Evolutionary conservation across 2,329 filamentous ascomycete genomes (phyloP).

Genomic region (Calonectria pseudoturangicola): DNA sequence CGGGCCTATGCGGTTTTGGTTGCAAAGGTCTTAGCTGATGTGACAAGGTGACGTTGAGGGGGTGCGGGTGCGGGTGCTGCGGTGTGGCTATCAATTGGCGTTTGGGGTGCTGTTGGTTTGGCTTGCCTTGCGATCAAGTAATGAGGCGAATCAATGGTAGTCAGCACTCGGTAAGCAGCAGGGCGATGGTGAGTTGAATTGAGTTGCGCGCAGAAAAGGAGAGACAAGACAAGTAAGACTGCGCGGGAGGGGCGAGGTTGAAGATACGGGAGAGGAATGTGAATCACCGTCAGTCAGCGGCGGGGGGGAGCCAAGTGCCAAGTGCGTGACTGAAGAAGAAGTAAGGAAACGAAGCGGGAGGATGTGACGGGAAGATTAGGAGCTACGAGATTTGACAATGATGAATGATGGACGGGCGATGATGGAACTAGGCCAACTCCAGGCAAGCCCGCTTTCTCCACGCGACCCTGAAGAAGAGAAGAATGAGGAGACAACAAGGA

Average conservation of each 20-base stretch:
- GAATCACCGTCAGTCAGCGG: constrained; percentile 18
- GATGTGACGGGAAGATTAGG: constrained; percentile 35
- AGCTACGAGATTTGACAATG: constrained; percentile 34
- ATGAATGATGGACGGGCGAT: constrained; percentile 33
- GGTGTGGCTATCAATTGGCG: constrained; percentile 28
- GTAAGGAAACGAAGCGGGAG: constrained; percentile 5
- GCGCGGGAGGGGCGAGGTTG: neutral
- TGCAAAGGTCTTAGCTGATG: constrained; percentile 16
- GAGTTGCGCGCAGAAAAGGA: neutral
- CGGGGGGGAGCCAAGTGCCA: constrained; percentile 1
- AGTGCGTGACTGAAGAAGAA: neutral
- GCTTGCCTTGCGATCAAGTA: neutral
- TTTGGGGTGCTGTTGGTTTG: constrained; percentile 6
- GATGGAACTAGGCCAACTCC: constrained; percentile 31
- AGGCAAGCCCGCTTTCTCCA: constrained; percentile 29
- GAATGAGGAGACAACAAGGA: constrained; percentile 13
- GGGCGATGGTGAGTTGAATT: neutral
- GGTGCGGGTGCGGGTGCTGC: constrained; percentile 8
- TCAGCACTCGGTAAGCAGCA: constrained; percentile 22
- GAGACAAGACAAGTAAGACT: neutral
- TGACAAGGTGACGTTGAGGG: constrained; percentile 15
- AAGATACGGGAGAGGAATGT: neutral
- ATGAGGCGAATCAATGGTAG: constrained; percentile 20
- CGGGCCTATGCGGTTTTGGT: constrained; percentile 19
- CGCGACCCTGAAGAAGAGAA: constrained; percentile 16